Conservation (phyloP, 208 protist genomes). For the Acanthamoeba polyphaga region DNA sequence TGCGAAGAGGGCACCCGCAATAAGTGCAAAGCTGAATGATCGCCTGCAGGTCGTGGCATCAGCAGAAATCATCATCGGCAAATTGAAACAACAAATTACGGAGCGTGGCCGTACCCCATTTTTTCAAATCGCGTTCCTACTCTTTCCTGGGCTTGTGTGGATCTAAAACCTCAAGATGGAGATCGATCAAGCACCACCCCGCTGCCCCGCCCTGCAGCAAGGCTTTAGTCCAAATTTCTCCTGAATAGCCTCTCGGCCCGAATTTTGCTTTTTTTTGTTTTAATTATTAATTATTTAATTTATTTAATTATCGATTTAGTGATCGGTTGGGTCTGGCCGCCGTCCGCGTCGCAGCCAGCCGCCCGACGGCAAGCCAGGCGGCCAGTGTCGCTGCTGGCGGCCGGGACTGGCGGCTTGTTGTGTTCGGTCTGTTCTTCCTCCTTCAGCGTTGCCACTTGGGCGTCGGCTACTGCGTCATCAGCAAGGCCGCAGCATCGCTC, state of each 20-base stretch:
- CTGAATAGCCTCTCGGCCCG: background rate
- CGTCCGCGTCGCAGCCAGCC: background rate
- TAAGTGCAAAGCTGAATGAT: constrained; percentile 40
- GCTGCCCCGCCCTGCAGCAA: background rate
- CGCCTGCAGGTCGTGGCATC: background rate
- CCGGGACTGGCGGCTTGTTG: background rate
- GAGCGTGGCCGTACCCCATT: background rate
- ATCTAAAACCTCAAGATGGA: background rate
- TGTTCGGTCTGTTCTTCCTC: background rate
- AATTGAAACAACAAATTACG: background rate
- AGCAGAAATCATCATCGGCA: background rate
- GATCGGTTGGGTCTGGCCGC: background rate
- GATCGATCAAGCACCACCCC: background rate
- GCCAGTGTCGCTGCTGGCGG: background rate
- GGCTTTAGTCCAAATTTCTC: background rate
- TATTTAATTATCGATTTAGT: background rate
- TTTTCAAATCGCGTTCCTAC: background rate
- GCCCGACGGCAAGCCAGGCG: background rate
- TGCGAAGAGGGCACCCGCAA: background rate
- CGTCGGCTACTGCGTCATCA: background rate
- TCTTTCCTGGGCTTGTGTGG: background rate
- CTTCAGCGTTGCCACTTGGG: background rate
- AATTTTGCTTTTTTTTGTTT: background rate
- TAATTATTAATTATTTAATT: background rate
- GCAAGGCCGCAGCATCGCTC: background rate